Evolutionary conservation across 2,329 filamentous ascomycete genomes (phyloP).

Genomic region (Fusarium piperis): DNA sequence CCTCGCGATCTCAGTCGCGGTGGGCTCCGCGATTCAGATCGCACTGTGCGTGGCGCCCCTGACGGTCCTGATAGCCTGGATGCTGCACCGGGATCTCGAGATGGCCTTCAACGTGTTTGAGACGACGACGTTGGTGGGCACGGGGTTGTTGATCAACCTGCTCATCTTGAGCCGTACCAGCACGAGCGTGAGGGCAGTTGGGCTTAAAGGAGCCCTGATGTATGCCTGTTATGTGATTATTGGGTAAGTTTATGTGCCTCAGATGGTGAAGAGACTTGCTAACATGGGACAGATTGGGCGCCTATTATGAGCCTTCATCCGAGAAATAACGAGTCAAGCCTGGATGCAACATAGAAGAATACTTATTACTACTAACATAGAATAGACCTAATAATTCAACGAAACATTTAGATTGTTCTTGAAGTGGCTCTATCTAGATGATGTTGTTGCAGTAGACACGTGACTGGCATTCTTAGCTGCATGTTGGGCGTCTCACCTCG

Average conservation of each 20-base stretch:
- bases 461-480: neutral
- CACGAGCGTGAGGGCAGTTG: conserved; percentile 66
- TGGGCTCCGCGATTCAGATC: conserved; percentile 70
- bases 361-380: neutral
- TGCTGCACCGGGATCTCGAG: conserved; percentile 64
- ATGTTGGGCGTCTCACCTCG: neutral
- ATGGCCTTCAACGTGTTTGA: conserved; percentile 81
- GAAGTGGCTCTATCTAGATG: neutral
- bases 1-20: conserved; percentile 68
- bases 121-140: conserved; percentile 76
- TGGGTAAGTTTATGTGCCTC: conserved; percentile 38
- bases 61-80: conserved; percentile 69
- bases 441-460: neutral
- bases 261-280: fast-evolving
- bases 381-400: neutral
- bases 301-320: conserved; percentile 26
- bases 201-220: conserved; percentile 64
- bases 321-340: conserved; percentile 13
- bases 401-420: neutral
- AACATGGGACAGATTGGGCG: conserved; percentile 11
- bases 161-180: conserved; percentile 77
- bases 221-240: conserved; percentile 65
- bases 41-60: conserved; percentile 69
- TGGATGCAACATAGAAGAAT: neutral
- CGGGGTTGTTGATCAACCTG: conserved; percentile 77